Conservation (phyloP, 345 rosid species). For the Melaleuca alternifolia region DNA sequence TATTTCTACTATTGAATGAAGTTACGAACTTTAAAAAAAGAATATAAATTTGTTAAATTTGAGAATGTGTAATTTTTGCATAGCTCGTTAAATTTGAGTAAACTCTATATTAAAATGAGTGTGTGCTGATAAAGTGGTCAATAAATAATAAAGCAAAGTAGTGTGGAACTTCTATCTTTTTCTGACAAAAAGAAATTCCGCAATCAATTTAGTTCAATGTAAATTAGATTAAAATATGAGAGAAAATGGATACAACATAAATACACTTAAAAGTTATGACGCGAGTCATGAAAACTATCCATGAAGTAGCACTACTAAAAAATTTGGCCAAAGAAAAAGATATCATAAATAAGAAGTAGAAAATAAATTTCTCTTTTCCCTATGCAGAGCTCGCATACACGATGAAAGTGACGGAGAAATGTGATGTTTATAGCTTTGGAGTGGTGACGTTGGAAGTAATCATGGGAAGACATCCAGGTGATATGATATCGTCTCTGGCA, state of each 20-base stretch:
- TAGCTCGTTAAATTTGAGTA: no score
- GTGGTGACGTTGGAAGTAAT: background rate
- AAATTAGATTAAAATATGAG: no score
- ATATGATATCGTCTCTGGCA: background rate
- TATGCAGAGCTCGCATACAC: conserved; percentile 1
- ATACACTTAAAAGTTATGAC: no score
- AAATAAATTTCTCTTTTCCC: background rate
- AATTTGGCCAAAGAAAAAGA: background rate
- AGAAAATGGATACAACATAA: no score
- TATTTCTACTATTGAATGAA: background rate
- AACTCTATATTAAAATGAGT: no score
- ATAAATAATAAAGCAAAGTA: background rate
- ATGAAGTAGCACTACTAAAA: background rate
- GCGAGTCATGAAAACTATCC: background rate
- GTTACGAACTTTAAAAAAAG: background rate
- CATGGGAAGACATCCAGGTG: background rate
- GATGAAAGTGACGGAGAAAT: background rate
- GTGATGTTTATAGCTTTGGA: background rate
- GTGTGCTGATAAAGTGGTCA: background rate
- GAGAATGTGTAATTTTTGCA: background rate
- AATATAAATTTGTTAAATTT: no score
- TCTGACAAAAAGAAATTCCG: no score
- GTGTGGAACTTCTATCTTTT: background rate
- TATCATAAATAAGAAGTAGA: background rate
- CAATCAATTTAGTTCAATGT: no score